A percentile compares a stretch with the other conserved stretches of the same genome.
phyloP scores from a whole-genome alignment of 495 filamentous ascomycete genomes.

The Podospora conica region DNA sequence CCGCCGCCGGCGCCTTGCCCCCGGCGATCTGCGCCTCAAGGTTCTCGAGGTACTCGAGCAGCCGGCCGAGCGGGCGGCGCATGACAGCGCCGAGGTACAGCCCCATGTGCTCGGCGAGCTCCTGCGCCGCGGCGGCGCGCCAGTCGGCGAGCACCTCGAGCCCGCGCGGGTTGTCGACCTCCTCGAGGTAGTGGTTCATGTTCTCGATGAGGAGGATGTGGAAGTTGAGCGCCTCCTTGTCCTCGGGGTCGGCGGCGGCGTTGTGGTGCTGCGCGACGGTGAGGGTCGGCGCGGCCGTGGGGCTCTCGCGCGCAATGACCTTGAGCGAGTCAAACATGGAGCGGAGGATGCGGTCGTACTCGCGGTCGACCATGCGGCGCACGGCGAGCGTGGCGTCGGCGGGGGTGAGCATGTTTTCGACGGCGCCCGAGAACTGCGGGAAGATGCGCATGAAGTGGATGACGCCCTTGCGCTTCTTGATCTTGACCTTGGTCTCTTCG shows the following conservation, averaged over 20 bases:
- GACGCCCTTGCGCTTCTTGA: constrained; percentile 95
- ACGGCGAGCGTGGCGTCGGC: constrained; percentile 56
- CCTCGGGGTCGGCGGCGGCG: constrained; percentile 60
- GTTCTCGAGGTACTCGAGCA: constrained; percentile 84
- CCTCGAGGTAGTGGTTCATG: constrained; percentile 95
- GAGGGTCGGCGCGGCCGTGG: constrained; percentile 38
- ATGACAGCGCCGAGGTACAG: constrained; percentile 85
- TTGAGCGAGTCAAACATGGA: constrained; percentile 96
- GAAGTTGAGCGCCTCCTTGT: constrained; percentile 93
- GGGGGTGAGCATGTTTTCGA: constrained; percentile 72
- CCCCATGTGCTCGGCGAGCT: constrained; percentile 82
- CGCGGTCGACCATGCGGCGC: constrained; percentile 72
- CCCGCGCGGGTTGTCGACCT: constrained; percentile 64
- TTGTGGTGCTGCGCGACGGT: constrained; percentile 14
- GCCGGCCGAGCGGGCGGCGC: constrained; percentile 77
- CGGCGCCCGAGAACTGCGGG: constrained; percentile 69
- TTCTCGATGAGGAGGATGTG: constrained; percentile 97
- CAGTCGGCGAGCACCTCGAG: constrained; percentile 75
- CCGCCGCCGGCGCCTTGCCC: constrained; percentile 36
- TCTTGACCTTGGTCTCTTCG: constrained; percentile 98
- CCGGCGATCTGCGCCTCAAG: constrained; percentile 61
- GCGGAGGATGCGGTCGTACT: constrained; percentile 83
- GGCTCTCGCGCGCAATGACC: constrained; percentile 90
- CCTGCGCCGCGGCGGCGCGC: constrained; percentile 65
- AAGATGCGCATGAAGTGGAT: constrained; percentile 92